phyloP scores from a whole-genome alignment of 2,329 filamentous ascomycete genomes.

The Trichoderma lentiforme region DNA sequence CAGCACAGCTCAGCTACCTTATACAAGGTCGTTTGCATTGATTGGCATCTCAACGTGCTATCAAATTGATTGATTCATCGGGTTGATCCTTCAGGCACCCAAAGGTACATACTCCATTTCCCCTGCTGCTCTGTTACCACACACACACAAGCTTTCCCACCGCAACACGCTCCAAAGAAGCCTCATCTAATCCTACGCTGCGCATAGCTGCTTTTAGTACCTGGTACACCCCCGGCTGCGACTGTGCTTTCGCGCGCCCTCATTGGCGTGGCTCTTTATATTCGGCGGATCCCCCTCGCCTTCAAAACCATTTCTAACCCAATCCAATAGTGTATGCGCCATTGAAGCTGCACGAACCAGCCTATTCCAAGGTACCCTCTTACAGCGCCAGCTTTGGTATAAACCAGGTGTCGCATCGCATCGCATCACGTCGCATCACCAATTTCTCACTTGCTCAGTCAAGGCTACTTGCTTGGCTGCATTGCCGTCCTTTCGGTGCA shows the following conservation, averaged over 20 bases:
- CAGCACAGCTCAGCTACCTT: background rate
- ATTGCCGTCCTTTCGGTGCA: conserved; percentile 8
- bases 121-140: background rate
- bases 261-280: conserved; percentile 4
- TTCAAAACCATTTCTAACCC: background rate
- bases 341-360: conserved; percentile 9
- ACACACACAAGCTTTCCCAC: no score
- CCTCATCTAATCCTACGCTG: background rate
- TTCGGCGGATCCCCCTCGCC: conserved; percentile 2
- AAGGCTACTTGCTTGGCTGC: background rate
- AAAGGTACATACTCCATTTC: background rate
- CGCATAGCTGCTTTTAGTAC: background rate
- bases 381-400: background rate
- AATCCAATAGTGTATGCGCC: conserved; percentile 14
- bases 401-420: conserved; percentile 5
- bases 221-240: background rate
- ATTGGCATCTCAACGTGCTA: background rate
- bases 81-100: background rate
- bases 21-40: background rate
- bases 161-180: background rate
- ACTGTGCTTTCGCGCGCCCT: background rate
- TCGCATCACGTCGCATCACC: conserved; percentile 3
- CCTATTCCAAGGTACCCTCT: background rate
- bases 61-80: background rate
- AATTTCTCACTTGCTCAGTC: background rate